Evolutionary conservation across 2,329 filamentous ascomycete species (phyloP).

Genomic region (Diaporthe amygdali): DNA sequence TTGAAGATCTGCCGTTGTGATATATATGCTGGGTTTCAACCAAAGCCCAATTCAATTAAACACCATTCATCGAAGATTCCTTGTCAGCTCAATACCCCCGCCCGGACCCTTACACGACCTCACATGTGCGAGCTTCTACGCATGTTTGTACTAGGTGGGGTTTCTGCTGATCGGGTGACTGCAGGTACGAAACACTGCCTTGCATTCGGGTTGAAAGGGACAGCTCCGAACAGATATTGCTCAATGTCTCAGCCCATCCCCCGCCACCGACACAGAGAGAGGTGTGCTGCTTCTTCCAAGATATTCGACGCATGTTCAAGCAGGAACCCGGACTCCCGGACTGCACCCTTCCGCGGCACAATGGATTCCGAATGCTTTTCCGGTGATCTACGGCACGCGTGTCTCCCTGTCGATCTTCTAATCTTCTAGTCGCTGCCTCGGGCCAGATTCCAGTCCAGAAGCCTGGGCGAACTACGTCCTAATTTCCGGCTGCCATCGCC

Average conservation of each 20-base stretch:
- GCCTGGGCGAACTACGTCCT: not conserved
- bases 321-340: not conserved
- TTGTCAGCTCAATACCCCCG: not conserved
- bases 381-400: not conserved
- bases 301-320: not conserved
- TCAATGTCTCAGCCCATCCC: not conserved
- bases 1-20: not conserved
- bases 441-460: not conserved
- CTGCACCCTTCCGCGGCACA: not conserved
- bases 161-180: not conserved
- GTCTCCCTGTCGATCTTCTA: slow-evolving; percentile 8
- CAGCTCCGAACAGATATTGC: not conserved
- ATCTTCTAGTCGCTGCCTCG: not conserved
- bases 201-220: not conserved
- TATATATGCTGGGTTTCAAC: not conserved
- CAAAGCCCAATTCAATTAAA: not conserved
- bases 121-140: not conserved
- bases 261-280: not conserved
- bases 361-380: slow-evolving; percentile 3
- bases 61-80: not conserved
- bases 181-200: slow-evolving; percentile 7
- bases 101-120: not conserved
- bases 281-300: not conserved
- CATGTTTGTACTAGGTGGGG: not conserved
- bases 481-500: not conserved